A percentile compares a stretch with the other conserved stretches of the same genome.
phyloP scores from a whole-genome alignment of 306 rosid species.

The Pyrus communis region DNA sequence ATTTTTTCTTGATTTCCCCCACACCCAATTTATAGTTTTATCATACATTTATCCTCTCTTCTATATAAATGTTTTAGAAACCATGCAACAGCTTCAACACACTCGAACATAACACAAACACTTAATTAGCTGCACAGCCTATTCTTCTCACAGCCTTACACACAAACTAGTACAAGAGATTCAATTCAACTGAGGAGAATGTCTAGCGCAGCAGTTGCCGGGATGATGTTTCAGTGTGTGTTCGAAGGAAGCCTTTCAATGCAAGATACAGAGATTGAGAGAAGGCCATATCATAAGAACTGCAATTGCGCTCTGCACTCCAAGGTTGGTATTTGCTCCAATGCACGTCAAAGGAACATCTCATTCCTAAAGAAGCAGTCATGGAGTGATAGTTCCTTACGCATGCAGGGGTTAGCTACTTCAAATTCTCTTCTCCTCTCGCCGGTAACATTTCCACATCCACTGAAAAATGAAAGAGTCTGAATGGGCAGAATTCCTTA shows the following conservation, averaged over 20 bases:
- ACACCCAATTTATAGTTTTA: neutral
- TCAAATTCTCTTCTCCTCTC: neutral
- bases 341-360: neutral
- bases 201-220: constrained; percentile 34
- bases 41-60: no score
- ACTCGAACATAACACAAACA: neutral
- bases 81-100: constrained; percentile 3
- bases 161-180: neutral
- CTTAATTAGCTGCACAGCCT: neutral
- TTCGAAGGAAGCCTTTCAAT: constrained; percentile 52
- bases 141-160: neutral
- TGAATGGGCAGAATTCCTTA: neutral
- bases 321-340: neutral
- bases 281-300: constrained; percentile 64
- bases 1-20: constrained; percentile 1
- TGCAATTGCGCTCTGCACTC: constrained; percentile 28
- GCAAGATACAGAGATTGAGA: constrained; percentile 38
- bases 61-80: neutral
- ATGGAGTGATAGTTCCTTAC: neutral
- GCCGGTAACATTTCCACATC: neutral
- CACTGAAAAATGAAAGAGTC: neutral
- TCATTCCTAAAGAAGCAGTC: neutral
- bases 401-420: neutral
- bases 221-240: constrained; percentile 35
- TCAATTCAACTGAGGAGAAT: neutral